Base-by-base conservation (phyloP, 441 rosid genomes). In the Erysimum cheiri region DNA sequence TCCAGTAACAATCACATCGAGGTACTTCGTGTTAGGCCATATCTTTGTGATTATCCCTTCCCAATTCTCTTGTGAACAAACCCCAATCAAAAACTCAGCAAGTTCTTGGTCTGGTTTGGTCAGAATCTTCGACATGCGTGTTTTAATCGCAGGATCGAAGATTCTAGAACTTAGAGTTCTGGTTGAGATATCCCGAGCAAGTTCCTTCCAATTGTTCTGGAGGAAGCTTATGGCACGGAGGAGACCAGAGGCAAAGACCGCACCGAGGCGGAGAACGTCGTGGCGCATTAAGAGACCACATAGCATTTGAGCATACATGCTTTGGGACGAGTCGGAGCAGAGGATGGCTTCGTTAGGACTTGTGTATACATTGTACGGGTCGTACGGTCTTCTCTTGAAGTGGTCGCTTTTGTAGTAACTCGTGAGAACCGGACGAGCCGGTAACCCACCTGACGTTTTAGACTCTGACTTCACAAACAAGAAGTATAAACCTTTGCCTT, bases 241-340 rank as follows among this genome's bases (percentile, higher is more conserved):
- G 14, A 88, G 86, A 68, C 93, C 90, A 0, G 93, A 88, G 26
- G 93, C 93, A 8, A 88, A 88, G 1, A 88, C 88, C 0, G 93
- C 93, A 0, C 93, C 90, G 0, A 85, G 81, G 0, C 87, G 88
- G 37, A 81, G 86, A 22, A 88, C 90, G 2, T 85, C 90, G 12
- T 83, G 77, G 40, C 87, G 80, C 87, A 85, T 84, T 67, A 85
- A n/a, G 22, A 88, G 81, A 49, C 93, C 93, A 24, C 88, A 88
- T 6, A 88, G 85, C 93, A 88, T 88, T 72, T 88, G 93, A n/a
- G 84, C 64, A 56, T 84, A 85, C 93, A 88, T 88, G 83, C 93
- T 84, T 74, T 88, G 93, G 70, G 82, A 81, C 48, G 93, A 81
- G 76, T 88, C 93, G 0, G 77, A 14, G 54, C 93, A 88, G 39